Conservation (phyloP, 2,329 filamentous ascomycete species). For the Diplocarpon rosae region DNA sequence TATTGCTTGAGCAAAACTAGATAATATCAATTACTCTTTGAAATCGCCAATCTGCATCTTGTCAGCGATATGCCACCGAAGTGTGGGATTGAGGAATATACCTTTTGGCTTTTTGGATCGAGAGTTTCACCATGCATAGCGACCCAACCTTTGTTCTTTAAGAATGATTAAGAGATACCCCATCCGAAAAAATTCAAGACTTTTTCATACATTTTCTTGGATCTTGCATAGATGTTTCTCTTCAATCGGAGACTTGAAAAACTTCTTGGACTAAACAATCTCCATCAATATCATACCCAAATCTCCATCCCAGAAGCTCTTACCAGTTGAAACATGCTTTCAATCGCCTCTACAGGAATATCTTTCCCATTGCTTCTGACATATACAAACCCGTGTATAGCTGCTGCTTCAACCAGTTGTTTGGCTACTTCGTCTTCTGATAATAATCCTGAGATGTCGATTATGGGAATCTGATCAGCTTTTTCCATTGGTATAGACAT, state of each 20-base stretch:
- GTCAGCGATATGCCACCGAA: constrained; percentile 6
- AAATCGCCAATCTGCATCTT: constrained; percentile 59
- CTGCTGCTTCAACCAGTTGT: constrained; percentile 67
- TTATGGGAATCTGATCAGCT: constrained; percentile 55
- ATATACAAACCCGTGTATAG: constrained; percentile 81
- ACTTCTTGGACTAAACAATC: constrained; percentile 48
- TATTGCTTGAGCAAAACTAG: background rate
- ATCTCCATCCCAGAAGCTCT: background rate
- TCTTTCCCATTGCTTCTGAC: constrained; percentile 63
- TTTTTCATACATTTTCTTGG: constrained; percentile 40
- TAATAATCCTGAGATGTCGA: constrained; percentile 60
- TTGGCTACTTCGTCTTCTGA: constrained; percentile 47
- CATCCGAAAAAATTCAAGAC: background rate
- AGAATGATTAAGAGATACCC: background rate
- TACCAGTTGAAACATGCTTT: constrained; percentile 66
- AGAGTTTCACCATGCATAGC: constrained; percentile 81
- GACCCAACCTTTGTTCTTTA: constrained; percentile 78
- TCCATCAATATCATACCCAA: constrained; percentile 1
- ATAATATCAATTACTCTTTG: constrained; percentile 57
- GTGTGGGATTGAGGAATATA: constrained; percentile 29
- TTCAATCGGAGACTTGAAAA: constrained; percentile 59
- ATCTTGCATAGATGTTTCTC: constrained; percentile 71
- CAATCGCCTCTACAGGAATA: constrained; percentile 55
- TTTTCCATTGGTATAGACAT: background rate
- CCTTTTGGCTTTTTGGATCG: constrained; percentile 72